Evolutionary conservation across 768 basidiomycete genomes (phyloP), one percentile per base, ranked within the genome.

Genomic region (Coprinopsis cinerea): DNA sequence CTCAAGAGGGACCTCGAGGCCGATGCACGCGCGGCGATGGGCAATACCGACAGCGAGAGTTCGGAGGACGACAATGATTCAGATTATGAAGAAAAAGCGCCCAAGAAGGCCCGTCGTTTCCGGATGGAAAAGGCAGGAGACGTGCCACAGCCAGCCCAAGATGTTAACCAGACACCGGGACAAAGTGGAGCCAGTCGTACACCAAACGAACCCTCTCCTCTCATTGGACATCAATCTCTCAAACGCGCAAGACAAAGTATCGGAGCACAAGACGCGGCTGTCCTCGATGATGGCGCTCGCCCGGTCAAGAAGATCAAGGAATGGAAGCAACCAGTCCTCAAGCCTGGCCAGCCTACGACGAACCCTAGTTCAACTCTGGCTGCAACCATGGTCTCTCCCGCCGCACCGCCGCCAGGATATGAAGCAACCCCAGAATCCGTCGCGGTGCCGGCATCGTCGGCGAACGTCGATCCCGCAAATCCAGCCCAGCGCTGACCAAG

Each of bases 21-120:
- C 15, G 60, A 62, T 11, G n/a, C 18, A 24, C 34, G 26, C 7
- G n/a, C 18, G 32, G 10, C 7, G 5, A 4, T 4, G 15, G 30
- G 44, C 48, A 24, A 34, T 14, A 60, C 64, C 2, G 59, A 64
- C 15, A 56, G 59, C 22, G 67, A 62, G 18, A 39, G 36, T 22
- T 56, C 53, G 9, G 36, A 48, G 4, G 35, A 10, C 9, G 35
- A 39, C 23, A 30, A 28, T 32, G 66, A 66, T 24, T 43, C 53
- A 9, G 65, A 55, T 32, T 65, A 69, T 1, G 60, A 58, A 26
- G 47, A 48, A 10, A 40, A 43, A 43, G 41, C 18, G 5, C 39
- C 47, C 47, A 48, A 48, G 37, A 48, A 48, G 41, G 44, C 44
- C 4, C 44, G 44, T n/a, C 4, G 27, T 4, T 4, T 45, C 7